These are phyloP conservation scores for Anthracocystis walkeri DNA, from an alignment of 1,284 basidiomycete genomes.

Conservation along the genomic window DNA sequence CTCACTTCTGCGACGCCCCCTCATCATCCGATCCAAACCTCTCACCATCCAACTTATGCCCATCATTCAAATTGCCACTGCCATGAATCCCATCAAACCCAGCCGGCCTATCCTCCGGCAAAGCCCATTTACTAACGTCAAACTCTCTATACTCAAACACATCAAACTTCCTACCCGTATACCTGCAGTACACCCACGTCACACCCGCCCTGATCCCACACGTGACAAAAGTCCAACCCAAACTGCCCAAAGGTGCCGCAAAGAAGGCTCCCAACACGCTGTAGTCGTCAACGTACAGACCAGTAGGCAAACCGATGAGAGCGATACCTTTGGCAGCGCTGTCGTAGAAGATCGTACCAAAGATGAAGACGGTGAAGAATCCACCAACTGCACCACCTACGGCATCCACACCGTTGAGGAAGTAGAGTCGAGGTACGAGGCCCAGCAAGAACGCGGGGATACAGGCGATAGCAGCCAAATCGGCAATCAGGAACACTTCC, in stretches of 20 bases:
- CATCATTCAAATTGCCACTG: slow-evolving; percentile 58
- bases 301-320: slow-evolving; percentile 64
- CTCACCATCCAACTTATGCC: slow-evolving; percentile 41
- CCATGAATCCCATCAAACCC: slow-evolving; percentile 49
- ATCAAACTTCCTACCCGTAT: slow-evolving; percentile 45
- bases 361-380: slow-evolving; percentile 68
- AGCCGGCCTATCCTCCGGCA: slow-evolving; percentile 61
- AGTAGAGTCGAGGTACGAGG: slow-evolving; percentile 61
- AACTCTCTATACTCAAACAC: slow-evolving; percentile 55
- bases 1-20: slow-evolving; percentile 2
- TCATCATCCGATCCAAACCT: slow-evolving; percentile 11
- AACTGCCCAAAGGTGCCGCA: slow-evolving; percentile 63
- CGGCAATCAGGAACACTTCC: slow-evolving; percentile 68
- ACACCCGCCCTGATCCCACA: slow-evolving; percentile 45
- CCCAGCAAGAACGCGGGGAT: slow-evolving; percentile 66
- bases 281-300: slow-evolving; percentile 66
- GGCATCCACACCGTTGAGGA: slow-evolving; percentile 66
- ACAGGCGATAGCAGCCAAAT: slow-evolving; percentile 65
- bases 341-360: slow-evolving; percentile 66
- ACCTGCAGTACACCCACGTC: slow-evolving; percentile 42
- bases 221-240: slow-evolving; percentile 63
- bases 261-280: slow-evolving; percentile 68
- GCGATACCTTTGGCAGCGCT: slow-evolving; percentile 54
- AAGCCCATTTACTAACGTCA: slow-evolving; percentile 49
- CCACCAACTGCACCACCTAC: slow-evolving; percentile 68